Conservation (phyloP, 768 basidiomycete species). For the Phylloporus sp. region DNA sequence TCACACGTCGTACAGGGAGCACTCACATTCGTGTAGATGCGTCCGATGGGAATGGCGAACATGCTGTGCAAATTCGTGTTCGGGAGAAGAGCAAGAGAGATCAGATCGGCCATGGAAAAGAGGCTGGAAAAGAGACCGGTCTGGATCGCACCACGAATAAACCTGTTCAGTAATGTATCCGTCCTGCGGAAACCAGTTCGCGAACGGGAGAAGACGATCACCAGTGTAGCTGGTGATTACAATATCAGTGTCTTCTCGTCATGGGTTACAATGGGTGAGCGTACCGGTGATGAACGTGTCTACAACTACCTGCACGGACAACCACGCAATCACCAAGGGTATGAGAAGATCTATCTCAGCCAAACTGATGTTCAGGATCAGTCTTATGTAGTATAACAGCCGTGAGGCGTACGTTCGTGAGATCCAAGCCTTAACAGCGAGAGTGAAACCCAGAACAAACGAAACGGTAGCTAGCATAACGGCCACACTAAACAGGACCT, state of each 20-base stretch:
- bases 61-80: conserved; percentile 33
- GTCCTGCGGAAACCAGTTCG: conserved; percentile 49
- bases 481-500: conserved; percentile 32
- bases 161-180: conserved; percentile 35
- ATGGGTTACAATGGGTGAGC: not conserved
- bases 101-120: conserved; percentile 33
- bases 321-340: conserved; percentile 43
- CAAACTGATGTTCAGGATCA: conserved; percentile 27
- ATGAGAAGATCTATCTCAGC: conserved; percentile 37
- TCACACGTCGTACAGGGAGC: not conserved
- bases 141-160: conserved; percentile 9
- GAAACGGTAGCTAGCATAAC: conserved; percentile 35
- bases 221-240: conserved; percentile 15
- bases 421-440: conserved; percentile 41
- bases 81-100: conserved; percentile 29
- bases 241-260: not conserved
- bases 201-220: conserved; percentile 13
- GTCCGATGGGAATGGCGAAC: conserved; percentile 39
- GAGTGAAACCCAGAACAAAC: conserved; percentile 40
- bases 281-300: conserved; percentile 43
- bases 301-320: conserved; percentile 40
- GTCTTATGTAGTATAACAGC: not conserved
- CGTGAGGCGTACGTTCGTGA: conserved; percentile 33
- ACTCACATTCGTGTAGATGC: conserved; percentile 45
- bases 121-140: conserved; percentile 1